A percentile compares a stretch with the other conserved stretches of the same genome.
Conservation (phyloP, 2,329 filamentous ascomycete genomes). For the Trichophyton rubrum region DNA sequence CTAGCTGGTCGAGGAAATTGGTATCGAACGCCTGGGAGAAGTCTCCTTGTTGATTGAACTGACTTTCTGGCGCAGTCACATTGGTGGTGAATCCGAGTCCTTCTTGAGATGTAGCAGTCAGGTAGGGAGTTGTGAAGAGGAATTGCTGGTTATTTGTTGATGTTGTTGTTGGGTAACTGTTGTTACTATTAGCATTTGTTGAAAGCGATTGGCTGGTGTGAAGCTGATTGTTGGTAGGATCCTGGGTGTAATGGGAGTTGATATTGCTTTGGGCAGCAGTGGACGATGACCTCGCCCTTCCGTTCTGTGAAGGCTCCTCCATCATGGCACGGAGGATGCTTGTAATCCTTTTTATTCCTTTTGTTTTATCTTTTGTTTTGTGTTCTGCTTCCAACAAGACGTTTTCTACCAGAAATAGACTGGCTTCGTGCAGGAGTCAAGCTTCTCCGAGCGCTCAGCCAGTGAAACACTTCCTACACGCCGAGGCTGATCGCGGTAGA, state of each 20-base stretch:
- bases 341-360: not conserved
- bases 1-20: conserved; percentile 25
- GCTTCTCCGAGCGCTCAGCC: not conserved
- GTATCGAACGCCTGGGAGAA: conserved; percentile 29
- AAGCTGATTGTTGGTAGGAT: not conserved
- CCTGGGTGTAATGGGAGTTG: conserved; percentile 1
- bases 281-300: conserved; percentile 4
- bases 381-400: not conserved
- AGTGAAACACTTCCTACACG: not conserved
- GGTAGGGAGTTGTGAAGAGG: conserved; percentile 25
- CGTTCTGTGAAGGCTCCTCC: not conserved
- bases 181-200: not conserved
- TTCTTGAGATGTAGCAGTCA: conserved; percentile 17
- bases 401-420: not conserved
- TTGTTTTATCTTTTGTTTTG: not conserved
- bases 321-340: not conserved
- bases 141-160: conserved; percentile 23
- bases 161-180: not conserved
- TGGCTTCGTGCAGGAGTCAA: not conserved
- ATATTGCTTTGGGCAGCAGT: not conserved
- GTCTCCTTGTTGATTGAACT: conserved; percentile 23
- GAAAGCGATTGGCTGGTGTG: not conserved
- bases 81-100: not conserved
- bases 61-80: conserved; percentile 18
- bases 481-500: conserved; percentile 1